These are phyloP conservation scores for Canavalia gladiata DNA, from an alignment of 306 rosid genomes.

Conservation along the genomic window DNA sequence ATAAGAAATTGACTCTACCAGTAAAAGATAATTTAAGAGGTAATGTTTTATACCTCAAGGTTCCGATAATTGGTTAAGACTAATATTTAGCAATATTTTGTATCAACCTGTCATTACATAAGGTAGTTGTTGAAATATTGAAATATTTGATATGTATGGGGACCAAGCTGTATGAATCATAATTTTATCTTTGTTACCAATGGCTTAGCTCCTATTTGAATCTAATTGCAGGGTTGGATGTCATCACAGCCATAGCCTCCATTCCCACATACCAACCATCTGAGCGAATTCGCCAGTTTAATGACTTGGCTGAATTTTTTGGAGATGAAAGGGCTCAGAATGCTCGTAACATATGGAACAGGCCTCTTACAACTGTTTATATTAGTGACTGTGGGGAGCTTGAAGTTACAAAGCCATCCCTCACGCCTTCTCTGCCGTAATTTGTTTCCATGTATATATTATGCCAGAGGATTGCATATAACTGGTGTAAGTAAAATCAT, in stretches of 20 bases:
- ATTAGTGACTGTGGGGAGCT: slow-evolving; percentile 92
- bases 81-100: not conserved
- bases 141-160: slow-evolving; percentile 4
- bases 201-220: slow-evolving; percentile 47
- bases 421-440: slow-evolving; percentile 84
- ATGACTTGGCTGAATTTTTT: slow-evolving; percentile 79
- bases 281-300: slow-evolving; percentile 87
- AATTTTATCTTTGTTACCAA: not conserved
- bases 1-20: not conserved
- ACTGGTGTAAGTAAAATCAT: slow-evolving; percentile 49
- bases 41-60: slow-evolving; percentile 7
- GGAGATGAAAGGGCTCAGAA: slow-evolving; percentile 92
- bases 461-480: slow-evolving; percentile 39
- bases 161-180: not conserved
- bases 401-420: slow-evolving; percentile 86
- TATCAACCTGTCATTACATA: slow-evolving; percentile 6
- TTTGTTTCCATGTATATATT: slow-evolving; percentile 40
- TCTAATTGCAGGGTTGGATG: slow-evolving; percentile 77
- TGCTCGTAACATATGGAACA: slow-evolving; percentile 86
- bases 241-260: slow-evolving; percentile 81
- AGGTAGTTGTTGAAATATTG: slow-evolving; percentile 11
- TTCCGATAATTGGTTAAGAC: not conserved
- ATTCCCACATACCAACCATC: slow-evolving; percentile 83
- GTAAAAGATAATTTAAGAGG: slow-evolving; percentile 6
- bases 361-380: slow-evolving; percentile 80